These are phyloP conservation scores for Mucor piriformis DNA, from an alignment of 371 early-diverging fungal genomes.

Conservation along the genomic window DNA sequence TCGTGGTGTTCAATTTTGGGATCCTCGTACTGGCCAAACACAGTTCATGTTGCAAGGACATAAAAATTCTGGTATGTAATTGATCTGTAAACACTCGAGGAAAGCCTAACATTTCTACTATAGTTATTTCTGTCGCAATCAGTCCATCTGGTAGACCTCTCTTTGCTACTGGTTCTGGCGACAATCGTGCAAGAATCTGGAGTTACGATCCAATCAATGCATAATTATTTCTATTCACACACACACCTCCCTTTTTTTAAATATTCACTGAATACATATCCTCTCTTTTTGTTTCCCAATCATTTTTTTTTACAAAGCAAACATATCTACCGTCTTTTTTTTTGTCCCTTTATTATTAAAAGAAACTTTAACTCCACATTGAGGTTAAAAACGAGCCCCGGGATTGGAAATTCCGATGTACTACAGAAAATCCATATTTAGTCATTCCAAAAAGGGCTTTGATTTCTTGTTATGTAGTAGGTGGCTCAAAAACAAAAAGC, in stretches of 20 bases:
- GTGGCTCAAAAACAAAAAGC: too few relatives aligned
- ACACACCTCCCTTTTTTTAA: background rate
- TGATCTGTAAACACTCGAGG: background rate
- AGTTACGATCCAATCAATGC: slow-evolving; percentile 57
- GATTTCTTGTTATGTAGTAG: too few relatives aligned
- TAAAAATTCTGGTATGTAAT: slow-evolving; percentile 85
- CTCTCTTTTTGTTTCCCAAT: background rate
- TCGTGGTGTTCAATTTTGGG: slow-evolving; percentile 96
- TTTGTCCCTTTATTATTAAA: background rate
- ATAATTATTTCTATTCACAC: background rate
- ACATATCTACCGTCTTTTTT: background rate
- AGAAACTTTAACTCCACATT: background rate
- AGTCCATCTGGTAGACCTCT: slow-evolving; percentile 78
- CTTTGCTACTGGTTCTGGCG: slow-evolving; percentile 97
- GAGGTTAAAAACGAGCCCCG: background rate
- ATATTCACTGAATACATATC: background rate
- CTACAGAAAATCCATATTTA: too few relatives aligned
- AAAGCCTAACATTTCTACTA: too few relatives aligned
- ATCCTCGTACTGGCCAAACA: slow-evolving; percentile 75
- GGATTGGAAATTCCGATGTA: background rate
- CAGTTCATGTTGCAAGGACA: slow-evolving; percentile 96
- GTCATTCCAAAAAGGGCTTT: too few relatives aligned
- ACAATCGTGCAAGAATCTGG: slow-evolving; percentile 94
- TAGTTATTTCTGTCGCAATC: slow-evolving; percentile 94
- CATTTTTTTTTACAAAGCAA: background rate